These are phyloP conservation scores for Arthrobotrys pseudoclavata DNA, from an alignment of 2,329 filamentous ascomycete genomes.

Conservation along the genomic window DNA sequence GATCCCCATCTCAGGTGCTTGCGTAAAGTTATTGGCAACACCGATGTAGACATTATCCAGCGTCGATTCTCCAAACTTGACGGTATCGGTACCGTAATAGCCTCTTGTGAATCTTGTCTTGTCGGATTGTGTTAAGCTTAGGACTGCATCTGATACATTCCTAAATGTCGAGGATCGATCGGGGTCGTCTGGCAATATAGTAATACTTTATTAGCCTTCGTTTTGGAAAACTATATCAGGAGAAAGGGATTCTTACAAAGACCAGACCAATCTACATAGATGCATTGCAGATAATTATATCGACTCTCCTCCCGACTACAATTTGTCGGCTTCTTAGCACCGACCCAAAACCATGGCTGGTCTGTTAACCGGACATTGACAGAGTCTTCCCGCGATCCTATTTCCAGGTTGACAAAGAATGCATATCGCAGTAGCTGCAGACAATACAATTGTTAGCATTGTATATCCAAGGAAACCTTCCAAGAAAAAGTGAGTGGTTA, in stretches of 20 bases:
- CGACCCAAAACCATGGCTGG: conserved; percentile 53
- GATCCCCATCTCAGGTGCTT: conserved; percentile 44
- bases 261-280: conserved; percentile 48
- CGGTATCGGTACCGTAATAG: conserved; percentile 47
- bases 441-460: conserved; percentile 5
- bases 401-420: conserved; percentile 40
- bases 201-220: background rate
- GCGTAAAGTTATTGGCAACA: conserved; percentile 50
- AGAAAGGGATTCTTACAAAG: conserved; percentile 28
- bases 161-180: conserved; percentile 25
- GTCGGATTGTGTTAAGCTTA: conserved; percentile 42
- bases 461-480: background rate
- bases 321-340: conserved; percentile 29
- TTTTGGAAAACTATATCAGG: background rate
- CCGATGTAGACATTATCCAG: conserved; percentile 55
- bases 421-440: conserved; percentile 42
- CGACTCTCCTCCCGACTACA: conserved; percentile 32
- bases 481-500: too few relatives aligned
- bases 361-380: conserved; percentile 48
- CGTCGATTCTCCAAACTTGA: conserved; percentile 29
- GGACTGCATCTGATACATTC: conserved; percentile 38
- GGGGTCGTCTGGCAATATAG: conserved; percentile 15
- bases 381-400: conserved; percentile 40
- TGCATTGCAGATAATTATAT: conserved; percentile 42
- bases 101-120: conserved; percentile 27